Conservation (phyloP, 2,329 filamentous ascomycete species). For the Colletotrichum zoysiae region DNA sequence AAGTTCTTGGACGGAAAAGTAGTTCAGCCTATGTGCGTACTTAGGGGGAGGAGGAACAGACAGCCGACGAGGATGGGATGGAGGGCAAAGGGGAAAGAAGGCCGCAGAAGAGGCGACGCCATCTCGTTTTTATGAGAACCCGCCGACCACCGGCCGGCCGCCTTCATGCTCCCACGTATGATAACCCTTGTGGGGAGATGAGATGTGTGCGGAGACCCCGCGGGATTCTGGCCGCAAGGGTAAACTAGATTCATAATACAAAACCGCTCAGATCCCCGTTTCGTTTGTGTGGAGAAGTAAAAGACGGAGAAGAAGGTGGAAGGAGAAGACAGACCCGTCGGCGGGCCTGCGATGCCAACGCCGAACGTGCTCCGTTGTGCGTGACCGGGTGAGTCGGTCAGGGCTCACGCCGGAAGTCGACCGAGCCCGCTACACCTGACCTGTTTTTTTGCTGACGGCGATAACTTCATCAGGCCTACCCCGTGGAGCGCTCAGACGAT, state of each 20-base stretch:
- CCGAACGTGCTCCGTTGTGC: slow-evolving; percentile 33
- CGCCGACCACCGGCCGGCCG: not conserved
- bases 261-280: slow-evolving; percentile 35
- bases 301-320: slow-evolving; percentile 37
- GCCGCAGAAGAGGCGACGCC: not conserved
- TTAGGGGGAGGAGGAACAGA: slow-evolving; percentile 1
- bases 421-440: slow-evolving; percentile 32
- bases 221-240: slow-evolving; percentile 39
- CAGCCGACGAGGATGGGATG: slow-evolving; percentile 26
- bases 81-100: not conserved
- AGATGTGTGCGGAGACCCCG: slow-evolving; percentile 40
- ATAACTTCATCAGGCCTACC: slow-evolving; percentile 29
- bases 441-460: slow-evolving; percentile 8
- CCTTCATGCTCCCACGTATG: slow-evolving; percentile 13
- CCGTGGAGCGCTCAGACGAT: slow-evolving; percentile 33
- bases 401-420: slow-evolving; percentile 41
- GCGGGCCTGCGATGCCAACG: slow-evolving; percentile 32
- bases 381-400: slow-evolving; percentile 33
- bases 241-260: slow-evolving; percentile 30
- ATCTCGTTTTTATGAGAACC: slow-evolving; percentile 28
- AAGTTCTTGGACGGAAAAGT: slow-evolving; percentile 19
- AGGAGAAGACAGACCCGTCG: not conserved
- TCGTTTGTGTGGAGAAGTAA: slow-evolving; percentile 28
- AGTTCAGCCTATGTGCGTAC: slow-evolving; percentile 18
- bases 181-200: slow-evolving; percentile 36